A percentile compares a stretch with the other conserved stretches of the same genome.
Conservation (phyloP, 31 red algal genomes). For the Porphyra umbilicalis region DNA sequence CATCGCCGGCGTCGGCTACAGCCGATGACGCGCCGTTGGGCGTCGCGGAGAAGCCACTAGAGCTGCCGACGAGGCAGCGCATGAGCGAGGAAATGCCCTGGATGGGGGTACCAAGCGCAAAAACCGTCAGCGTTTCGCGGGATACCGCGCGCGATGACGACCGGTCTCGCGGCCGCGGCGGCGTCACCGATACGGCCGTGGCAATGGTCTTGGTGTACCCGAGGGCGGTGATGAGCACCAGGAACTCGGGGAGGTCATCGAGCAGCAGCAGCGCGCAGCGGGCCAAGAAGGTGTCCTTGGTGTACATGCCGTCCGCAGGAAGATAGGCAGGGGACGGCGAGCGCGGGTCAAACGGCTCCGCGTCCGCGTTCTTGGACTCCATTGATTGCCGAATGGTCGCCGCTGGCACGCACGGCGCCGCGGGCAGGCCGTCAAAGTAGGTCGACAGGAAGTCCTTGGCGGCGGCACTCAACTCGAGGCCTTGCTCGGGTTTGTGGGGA, state of each 20-base stretch:
- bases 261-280: conserved; percentile 67
- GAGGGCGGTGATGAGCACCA: conserved; percentile 64
- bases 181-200: conserved; percentile 40
- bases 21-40: background rate
- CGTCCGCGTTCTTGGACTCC: background rate
- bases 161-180: conserved; percentile 40
- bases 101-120: conserved; percentile 7
- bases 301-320: conserved; percentile 1
- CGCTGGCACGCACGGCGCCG: background rate
- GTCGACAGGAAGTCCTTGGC: conserved; percentile 46
- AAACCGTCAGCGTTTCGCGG: conserved; percentile 2
- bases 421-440: conserved; percentile 30
- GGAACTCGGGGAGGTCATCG: conserved; percentile 34
- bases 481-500: conserved; percentile 40
- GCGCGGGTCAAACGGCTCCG: background rate
- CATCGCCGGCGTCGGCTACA: background rate
- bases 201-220: conserved; percentile 38
- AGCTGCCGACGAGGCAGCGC: background rate
- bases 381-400: background rate
- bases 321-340: background rate
- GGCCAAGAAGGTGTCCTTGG: conserved; percentile 31
- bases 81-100: background rate
- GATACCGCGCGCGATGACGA: background rate
- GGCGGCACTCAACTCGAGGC: conserved; percentile 57
- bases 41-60: background rate